Base-by-base conservation (phyloP, 2,329 filamentous ascomycete genomes). In the Diaporthe sp. region DNA sequence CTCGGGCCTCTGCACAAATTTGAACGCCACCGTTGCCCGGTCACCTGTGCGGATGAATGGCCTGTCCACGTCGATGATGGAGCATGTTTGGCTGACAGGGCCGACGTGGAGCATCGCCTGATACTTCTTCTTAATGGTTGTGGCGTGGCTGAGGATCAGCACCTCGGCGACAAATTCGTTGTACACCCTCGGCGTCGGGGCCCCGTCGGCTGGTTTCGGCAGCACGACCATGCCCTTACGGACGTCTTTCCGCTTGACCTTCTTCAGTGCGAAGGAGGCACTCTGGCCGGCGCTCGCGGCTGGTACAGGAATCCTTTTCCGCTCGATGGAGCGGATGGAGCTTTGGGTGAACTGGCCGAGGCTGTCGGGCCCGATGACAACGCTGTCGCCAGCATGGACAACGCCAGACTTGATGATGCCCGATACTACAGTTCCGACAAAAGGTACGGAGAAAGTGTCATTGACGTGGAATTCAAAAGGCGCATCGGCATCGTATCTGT, bases 21-120 rank as follows among this genome's bases (percentile, higher is more conserved):
- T 92, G 86, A 99, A 99, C 0, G 96, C 97, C 1, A 99, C 97
- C 0, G 93, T 93, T 2, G 97, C 97, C n/a, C 96, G 90, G 83
- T 98, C 97, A 13, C 97, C 97, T 0, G 96, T 98, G 10, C 97
- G 92, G 78, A 99, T 98, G 80, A 96, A 97, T 37, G 94, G 94
- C n/a, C 96, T 92, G 82, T 99, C 97, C 78, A 99, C 97, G 81
- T 98, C 97, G 81, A 99, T 98, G 82, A 99, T 98, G 15, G 95
- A 93, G 82, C 97, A 99, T 0, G 97, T 99, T 85, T 99, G 97
- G 55, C 94, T 95, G 58, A 99, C 94, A 0, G 97, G 94, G 0
- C 97, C 97, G 6, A 99, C 96, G 80, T 99, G 97, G 31, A 99
- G 89, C 96, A 98, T 99, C 0, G 97, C 97, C 86, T 99, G 97